Conservation (phyloP, 106 monocot genomes). For the Dendrobium huoshanense region DNA sequence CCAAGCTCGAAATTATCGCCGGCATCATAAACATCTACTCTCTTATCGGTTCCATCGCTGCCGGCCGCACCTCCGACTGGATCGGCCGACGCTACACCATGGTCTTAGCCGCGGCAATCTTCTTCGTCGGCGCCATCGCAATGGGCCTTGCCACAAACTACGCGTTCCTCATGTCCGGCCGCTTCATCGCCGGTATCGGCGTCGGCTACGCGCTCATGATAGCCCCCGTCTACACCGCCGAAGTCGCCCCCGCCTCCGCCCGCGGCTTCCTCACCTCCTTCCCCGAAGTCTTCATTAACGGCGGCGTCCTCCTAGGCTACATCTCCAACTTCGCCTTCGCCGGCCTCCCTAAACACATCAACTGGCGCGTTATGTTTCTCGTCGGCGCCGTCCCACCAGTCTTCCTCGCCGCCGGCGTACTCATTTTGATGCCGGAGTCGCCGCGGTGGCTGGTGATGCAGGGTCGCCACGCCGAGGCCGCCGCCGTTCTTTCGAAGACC, state of each 20-base stretch:
- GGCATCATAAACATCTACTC: slow-evolving; percentile 25
- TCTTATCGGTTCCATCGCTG: slow-evolving; percentile 20
- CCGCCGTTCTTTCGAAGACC: slow-evolving; percentile 25
- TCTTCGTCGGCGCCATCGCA: slow-evolving; percentile 21
- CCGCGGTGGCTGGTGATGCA: slow-evolving; percentile 48
- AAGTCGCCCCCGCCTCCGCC: slow-evolving; percentile 23
- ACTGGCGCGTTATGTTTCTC: slow-evolving; percentile 21
- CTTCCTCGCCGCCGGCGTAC: slow-evolving; percentile 19
- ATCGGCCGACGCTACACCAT: slow-evolving; percentile 33
- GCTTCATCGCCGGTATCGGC: slow-evolving; percentile 26
- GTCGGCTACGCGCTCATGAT: slow-evolving; percentile 41
- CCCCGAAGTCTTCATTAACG: slow-evolving; percentile 33
- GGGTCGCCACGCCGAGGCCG: slow-evolving; percentile 25
- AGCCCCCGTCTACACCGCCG: slow-evolving; percentile 40
- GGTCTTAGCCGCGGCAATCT: slow-evolving; percentile 15
- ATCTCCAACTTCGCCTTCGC: slow-evolving; percentile 35
- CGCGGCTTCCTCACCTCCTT: slow-evolving; percentile 41
- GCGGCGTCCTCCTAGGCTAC: slow-evolving; percentile 31
- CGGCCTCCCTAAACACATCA: slow-evolving; percentile 4
- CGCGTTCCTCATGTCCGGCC: slow-evolving; percentile 24
- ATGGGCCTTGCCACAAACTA: slow-evolving; percentile 25
- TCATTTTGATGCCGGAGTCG: slow-evolving; percentile 37
- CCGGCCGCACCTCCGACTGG: slow-evolving; percentile 25
- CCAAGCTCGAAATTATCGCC: slow-evolving; percentile 15
- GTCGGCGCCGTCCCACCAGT: slow-evolving; percentile 15